phyloP scores from a whole-genome alignment of 306 rosid species.

The Morella rubra region DNA sequence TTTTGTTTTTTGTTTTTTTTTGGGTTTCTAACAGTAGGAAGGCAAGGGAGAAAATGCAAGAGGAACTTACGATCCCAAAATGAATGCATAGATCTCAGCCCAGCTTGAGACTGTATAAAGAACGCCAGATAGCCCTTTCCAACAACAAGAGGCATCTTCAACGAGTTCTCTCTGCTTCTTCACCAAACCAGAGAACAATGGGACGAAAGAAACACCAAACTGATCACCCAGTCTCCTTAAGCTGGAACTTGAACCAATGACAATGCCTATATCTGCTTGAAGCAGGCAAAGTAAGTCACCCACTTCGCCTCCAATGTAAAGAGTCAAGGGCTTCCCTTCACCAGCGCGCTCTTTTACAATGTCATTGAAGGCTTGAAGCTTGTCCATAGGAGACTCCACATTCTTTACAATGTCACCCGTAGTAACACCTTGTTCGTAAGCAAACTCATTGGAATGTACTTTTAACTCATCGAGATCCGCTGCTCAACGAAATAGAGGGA shows the following conservation, averaged over 20 bases:
- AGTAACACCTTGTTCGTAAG: constrained; percentile 63
- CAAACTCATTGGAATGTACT: constrained; percentile 81
- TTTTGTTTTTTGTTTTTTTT: background rate
- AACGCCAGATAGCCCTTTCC: constrained; percentile 80
- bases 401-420: constrained; percentile 81
- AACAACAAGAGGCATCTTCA: constrained; percentile 54
- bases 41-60: background rate
- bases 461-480: constrained; percentile 63
- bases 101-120: constrained; percentile 88
- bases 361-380: constrained; percentile 63
- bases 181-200: constrained; percentile 72
- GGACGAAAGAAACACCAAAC: constrained; percentile 80
- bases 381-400: constrained; percentile 89
- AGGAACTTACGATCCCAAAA: constrained; percentile 56
- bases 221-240: constrained; percentile 67
- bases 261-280: constrained; percentile 95
- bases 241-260: constrained; percentile 87
- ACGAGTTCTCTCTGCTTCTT: constrained; percentile 63
- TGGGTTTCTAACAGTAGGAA: background rate
- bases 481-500: constrained; percentile 32
- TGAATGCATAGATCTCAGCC: constrained; percentile 97
- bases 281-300: constrained; percentile 96
- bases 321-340: constrained; percentile 54
- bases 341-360: constrained; percentile 39
- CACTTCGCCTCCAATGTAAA: constrained; percentile 85